Conservation (phyloP, 2,329 filamentous ascomycete genomes). For the Beauveria medogensis region DNA sequence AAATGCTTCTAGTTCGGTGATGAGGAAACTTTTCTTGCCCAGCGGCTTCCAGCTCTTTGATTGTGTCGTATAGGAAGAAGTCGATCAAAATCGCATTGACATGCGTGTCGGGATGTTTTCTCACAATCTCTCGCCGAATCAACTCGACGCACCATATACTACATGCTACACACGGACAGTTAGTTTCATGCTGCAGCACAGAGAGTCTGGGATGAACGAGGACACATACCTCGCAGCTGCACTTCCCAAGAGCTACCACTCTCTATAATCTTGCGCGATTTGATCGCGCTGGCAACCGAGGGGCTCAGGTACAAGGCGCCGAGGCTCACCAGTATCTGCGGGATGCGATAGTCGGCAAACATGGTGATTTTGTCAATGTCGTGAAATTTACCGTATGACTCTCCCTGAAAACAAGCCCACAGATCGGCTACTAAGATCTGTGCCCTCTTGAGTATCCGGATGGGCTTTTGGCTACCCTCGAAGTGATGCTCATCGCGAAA, state of each 20-base stretch:
- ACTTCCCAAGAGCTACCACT: slow-evolving; percentile 73
- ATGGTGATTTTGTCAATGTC: slow-evolving; percentile 97
- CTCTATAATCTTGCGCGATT: slow-evolving; percentile 54
- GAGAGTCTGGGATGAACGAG: accelerated
- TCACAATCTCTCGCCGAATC: slow-evolving; percentile 71
- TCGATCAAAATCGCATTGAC: slow-evolving; percentile 90
- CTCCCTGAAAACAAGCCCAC: slow-evolving; percentile 90
- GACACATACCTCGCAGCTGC: slow-evolving; percentile 64
- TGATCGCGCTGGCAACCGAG: slow-evolving; percentile 62
- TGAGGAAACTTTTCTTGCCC: slow-evolving; percentile 58
- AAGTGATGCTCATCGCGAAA: slow-evolving; percentile 78
- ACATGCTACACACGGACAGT: slow-evolving; percentile 47
- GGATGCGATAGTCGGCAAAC: slow-evolving; percentile 96
- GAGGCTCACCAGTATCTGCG: slow-evolving; percentile 80
- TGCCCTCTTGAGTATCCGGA: slow-evolving; percentile 85
- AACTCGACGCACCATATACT: slow-evolving; percentile 96
- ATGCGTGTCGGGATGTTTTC: slow-evolving; percentile 59
- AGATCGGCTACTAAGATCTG: slow-evolving; percentile 94
- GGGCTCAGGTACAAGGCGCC: slow-evolving; percentile 82
- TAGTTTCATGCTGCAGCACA: not conserved
- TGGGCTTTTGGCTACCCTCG: slow-evolving; percentile 57
- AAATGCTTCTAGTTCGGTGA: slow-evolving; percentile 86
- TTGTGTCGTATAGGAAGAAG: slow-evolving; percentile 92
- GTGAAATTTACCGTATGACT: slow-evolving; percentile 68
- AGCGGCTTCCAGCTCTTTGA: slow-evolving; percentile 70